These are phyloP conservation scores for Hortiboletus flavorubellus DNA, from an alignment of 768 basidiomycete genomes.

Conservation along the genomic window DNA sequence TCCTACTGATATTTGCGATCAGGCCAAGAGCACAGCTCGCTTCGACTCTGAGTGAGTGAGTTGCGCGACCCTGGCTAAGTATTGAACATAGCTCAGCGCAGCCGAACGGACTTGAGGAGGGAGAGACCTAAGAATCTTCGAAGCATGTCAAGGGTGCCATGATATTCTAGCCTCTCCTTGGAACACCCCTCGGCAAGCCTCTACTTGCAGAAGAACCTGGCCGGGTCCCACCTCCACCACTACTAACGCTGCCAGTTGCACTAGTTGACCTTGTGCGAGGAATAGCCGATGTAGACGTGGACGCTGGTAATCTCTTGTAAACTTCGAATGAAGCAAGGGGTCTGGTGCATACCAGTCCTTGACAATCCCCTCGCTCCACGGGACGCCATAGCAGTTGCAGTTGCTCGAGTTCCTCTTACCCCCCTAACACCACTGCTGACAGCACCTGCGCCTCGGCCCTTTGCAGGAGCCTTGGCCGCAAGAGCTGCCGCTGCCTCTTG, in stretches of 20 bases:
- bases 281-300: constrained; percentile 12
- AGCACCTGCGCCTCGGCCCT: constrained; percentile 44
- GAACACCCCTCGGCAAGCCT: constrained; percentile 22
- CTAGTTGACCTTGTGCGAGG: constrained; percentile 27
- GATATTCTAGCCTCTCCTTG: constrained; percentile 23
- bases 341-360: constrained; percentile 34
- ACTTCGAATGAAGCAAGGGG: not conserved
- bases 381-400: constrained; percentile 40
- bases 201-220: constrained; percentile 25
- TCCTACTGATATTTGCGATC: not conserved
- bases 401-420: constrained; percentile 69
- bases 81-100: not conserved
- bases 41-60: not conserved
- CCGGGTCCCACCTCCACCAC: constrained; percentile 17
- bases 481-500: constrained; percentile 45
- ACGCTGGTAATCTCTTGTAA: constrained; percentile 13
- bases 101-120: not conserved
- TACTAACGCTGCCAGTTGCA: constrained; percentile 23
- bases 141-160: not conserved
- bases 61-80: not conserved
- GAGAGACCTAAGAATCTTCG: not conserved
- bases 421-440: constrained; percentile 62
- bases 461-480: constrained; percentile 20
- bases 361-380: constrained; percentile 45
- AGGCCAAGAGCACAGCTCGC: not conserved